phyloP scores from a whole-genome alignment of 176 grass and related monocot species.

The Juncus effusus region DNA sequence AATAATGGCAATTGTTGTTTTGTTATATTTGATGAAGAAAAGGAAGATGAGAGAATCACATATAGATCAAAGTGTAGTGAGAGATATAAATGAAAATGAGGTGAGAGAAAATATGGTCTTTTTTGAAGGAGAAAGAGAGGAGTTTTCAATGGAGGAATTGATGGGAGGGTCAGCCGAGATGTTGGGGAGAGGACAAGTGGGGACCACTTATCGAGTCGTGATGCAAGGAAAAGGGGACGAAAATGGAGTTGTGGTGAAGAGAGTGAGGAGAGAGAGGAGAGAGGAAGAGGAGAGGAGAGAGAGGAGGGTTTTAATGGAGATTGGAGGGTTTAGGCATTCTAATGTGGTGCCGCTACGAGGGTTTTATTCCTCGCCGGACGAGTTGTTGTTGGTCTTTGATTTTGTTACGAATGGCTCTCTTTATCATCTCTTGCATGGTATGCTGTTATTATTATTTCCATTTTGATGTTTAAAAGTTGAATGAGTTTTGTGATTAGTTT shows the following conservation, averaged over 20 bases:
- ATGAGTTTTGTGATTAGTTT: constrained; percentile 6
- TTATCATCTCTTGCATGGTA: constrained; percentile 64
- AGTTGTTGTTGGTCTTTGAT: constrained; percentile 85
- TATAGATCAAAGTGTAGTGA: constrained; percentile 14
- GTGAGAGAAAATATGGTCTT: constrained; percentile 56
- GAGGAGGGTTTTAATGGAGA: constrained; percentile 50
- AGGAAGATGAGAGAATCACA: constrained; percentile 13
- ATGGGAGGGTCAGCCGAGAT: constrained; percentile 89
- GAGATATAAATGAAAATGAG: constrained; percentile 11
- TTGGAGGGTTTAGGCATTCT: constrained; percentile 67
- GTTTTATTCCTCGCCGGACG: constrained; percentile 56
- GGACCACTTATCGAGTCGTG: constrained; percentile 74
- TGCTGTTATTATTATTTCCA: background rate
- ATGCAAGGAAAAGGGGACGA: constrained; percentile 39
- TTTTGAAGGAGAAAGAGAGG: constrained; percentile 57
- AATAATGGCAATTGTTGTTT: constrained; percentile 30
- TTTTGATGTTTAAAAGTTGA: background rate
- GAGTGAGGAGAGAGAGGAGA: constrained; percentile 55
- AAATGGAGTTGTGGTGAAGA: constrained; percentile 53
- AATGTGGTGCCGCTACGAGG: constrained; percentile 62
- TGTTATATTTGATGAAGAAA: constrained; percentile 39
- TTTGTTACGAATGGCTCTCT: constrained; percentile 68
- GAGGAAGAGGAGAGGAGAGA: constrained; percentile 43
- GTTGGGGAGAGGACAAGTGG: constrained; percentile 66
- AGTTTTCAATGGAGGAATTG: constrained; percentile 59